Evolutionary conservation across 2,329 filamentous ascomycete genomes (phyloP).

Genomic region (Fusarium nanum): DNA sequence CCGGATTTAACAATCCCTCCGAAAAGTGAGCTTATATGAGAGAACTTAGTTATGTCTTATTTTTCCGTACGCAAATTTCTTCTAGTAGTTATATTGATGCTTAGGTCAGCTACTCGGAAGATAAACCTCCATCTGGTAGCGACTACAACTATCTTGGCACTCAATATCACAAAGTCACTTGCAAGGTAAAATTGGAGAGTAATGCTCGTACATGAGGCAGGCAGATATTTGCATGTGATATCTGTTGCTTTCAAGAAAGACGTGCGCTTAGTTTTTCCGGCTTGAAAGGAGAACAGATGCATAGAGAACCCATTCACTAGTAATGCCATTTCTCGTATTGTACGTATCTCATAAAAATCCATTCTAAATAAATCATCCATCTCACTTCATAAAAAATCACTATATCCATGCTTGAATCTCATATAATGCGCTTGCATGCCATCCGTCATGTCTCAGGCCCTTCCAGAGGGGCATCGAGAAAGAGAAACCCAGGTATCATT

Average conservation of each 20-base stretch:
- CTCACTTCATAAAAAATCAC: conserved; percentile 16
- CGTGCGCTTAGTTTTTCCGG: neutral
- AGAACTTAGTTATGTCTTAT: neutral
- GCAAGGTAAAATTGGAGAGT: neutral
- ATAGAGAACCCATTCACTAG: conserved; percentile 14
- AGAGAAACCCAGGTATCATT: conserved; percentile 44
- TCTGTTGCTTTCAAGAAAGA: neutral
- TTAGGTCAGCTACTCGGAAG: neutral
- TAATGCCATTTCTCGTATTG: conserved; percentile 39
- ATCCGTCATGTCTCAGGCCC: conserved; percentile 39
- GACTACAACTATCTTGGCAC: neutral
- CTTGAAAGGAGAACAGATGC: neutral
- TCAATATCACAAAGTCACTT: neutral
- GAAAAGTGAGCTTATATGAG: neutral
- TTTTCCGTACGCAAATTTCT: neutral
- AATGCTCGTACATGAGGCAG: neutral
- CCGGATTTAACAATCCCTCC: neutral
- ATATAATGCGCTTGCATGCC: conserved; percentile 26
- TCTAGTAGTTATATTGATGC: neutral
- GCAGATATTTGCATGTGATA: neutral
- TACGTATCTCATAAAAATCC: conserved; percentile 45
- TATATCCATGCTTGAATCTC: conserved; percentile 15
- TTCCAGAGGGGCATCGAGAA: conserved; percentile 44
- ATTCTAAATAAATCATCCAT: conserved; percentile 40
- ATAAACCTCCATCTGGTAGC: neutral